phyloP scores from a whole-genome alignment of 805 yeast species.

The Yarrowia sp. region DNA sequence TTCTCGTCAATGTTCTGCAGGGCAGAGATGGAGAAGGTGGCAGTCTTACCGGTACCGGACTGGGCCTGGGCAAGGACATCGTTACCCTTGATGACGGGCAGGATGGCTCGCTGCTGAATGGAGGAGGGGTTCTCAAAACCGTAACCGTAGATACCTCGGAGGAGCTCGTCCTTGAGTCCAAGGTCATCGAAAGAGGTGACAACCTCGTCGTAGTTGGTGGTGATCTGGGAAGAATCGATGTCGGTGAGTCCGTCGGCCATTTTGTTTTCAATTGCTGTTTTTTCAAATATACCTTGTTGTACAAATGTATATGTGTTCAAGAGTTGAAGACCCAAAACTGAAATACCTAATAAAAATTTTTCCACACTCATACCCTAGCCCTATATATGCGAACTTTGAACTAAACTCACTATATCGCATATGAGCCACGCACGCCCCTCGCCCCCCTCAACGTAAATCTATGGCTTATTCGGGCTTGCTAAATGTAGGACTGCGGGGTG shows the following conservation, averaged over 20 bases:
- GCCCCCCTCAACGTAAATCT: neutral
- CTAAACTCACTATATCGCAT: neutral
- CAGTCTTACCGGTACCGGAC: constrained; percentile 99
- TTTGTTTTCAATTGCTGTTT: constrained; percentile 11
- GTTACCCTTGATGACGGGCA: constrained; percentile 89
- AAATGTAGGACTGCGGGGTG: neutral
- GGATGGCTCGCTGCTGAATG: constrained; percentile 94
- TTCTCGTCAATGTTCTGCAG: constrained; percentile 78
- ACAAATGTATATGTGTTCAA: constrained; percentile 24
- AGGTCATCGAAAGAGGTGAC: constrained; percentile 69
- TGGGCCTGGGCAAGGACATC: constrained; percentile 99
- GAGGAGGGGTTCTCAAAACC: constrained; percentile 97
- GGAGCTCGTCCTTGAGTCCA: constrained; percentile 59
- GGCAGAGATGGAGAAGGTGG: constrained; percentile 93
- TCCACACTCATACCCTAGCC: constrained; percentile 20
- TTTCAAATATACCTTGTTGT: constrained; percentile 17
- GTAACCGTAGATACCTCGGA: constrained; percentile 58
- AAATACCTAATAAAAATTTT: constrained; percentile 21
- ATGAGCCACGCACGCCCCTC: neutral
- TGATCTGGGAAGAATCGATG: constrained; percentile 23
- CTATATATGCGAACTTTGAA: constrained; percentile 1
- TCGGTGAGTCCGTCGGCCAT: constrained; percentile 26
- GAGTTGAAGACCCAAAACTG: constrained; percentile 23
- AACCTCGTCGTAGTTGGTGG: constrained; percentile 89
- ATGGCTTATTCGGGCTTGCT: neutral